These are phyloP conservation scores for Phialophora expanda DNA, from an alignment of 2,329 filamentous ascomycete species.

Conservation along the genomic window DNA sequence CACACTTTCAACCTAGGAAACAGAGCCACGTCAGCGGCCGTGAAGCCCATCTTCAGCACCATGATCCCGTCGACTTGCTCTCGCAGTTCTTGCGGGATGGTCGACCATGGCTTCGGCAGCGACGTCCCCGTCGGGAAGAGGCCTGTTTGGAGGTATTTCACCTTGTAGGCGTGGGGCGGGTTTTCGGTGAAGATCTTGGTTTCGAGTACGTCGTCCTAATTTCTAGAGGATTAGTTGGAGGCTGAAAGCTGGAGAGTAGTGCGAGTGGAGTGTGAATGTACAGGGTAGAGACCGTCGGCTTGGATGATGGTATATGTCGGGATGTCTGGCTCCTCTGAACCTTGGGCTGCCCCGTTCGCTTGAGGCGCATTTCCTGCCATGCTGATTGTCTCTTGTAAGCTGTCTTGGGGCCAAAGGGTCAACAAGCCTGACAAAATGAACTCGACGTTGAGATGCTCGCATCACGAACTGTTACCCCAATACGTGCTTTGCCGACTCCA, in stretches of 20 bases:
- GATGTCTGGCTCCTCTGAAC: neutral
- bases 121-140: conserved; percentile 33
- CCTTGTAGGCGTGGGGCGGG: conserved; percentile 27
- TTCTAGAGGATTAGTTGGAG: neutral
- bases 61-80: conserved; percentile 37
- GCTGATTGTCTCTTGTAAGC: neutral
- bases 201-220: conserved; percentile 36
- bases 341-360: neutral
- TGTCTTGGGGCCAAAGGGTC: neutral
- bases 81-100: conserved; percentile 30
- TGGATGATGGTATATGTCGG: conserved; percentile 37
- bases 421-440: neutral
- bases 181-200: conserved; percentile 34
- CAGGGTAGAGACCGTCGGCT: conserved; percentile 38
- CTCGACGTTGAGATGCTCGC: neutral
- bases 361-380: conserved; percentile 7
- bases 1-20: conserved; percentile 38
- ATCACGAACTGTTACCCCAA: neutral
- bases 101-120: conserved; percentile 32
- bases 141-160: conserved; percentile 31
- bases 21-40: conserved; percentile 28
- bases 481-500: neutral
- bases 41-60: conserved; percentile 37
- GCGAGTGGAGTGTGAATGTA: conserved; percentile 2
- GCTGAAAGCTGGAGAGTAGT: neutral